Base-by-base conservation (phyloP, 2,329 filamentous ascomycete genomes). In the Microcyclosporella mali region DNA sequence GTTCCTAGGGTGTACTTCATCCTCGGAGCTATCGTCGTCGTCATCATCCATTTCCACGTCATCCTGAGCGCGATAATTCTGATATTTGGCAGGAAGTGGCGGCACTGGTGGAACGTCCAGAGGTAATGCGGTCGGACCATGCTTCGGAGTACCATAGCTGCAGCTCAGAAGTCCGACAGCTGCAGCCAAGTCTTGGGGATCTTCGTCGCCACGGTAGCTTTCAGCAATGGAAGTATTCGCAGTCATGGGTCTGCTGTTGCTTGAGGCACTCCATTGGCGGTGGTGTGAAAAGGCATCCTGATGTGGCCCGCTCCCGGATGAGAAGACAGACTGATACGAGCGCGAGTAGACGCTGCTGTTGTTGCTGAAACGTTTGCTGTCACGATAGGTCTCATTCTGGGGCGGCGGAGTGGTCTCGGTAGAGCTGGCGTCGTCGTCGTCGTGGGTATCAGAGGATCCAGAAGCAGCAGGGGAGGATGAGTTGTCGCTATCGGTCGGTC, bases 371-470 rank as follows among this genome's bases (percentile, higher is more conserved):
- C 70, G 67, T 56, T 72, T 71, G 45, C 56, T 58, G 43, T 62
- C 60, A 17, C 56, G 50, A 40, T 60, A 56, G 51, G 81, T 74
- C 41, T 77, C 74, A 45, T 90, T 85, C 49, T 75, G 70, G 56
- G 83, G 79, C 15, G 90, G 90, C 40, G 90, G 89, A 34, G 92
- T 92, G 12, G 90, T 95, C 36, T 89, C 97, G 63, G 95, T 88
- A 30, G 84, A 82, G 40, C 90, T 97, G 71, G 88, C 94, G 59
- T 82, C 75, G 41, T 79, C 78, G 44, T 87, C 85, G 56, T 83
- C 82, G 40, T 77, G 81, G 44, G 74, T 64, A 51, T 90, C 88
- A 18, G 86, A 94, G 40, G 83, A 87, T 18, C 81, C 82, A 21
- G 88, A 94, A 15, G 84, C 85, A 16, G 81, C 81, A 2, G 89